Evolutionary conservation across 208 protist species (phyloP).

Genomic region (Acanthamoeba royreba): DNA sequence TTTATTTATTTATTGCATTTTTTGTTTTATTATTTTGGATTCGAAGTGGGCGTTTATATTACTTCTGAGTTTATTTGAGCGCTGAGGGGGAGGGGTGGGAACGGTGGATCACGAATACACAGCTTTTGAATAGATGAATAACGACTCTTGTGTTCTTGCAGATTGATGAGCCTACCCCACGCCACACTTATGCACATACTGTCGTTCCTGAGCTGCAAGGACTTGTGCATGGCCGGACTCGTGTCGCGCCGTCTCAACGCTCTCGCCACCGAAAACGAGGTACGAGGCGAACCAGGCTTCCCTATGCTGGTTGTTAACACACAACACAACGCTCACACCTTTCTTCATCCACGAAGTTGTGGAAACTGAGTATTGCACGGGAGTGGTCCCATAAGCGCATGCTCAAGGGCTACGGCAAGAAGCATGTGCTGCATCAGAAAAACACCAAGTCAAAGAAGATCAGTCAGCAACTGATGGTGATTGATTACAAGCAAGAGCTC

Average conservation of each 20-base stretch:
- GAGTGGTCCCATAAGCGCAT: constrained; percentile 16
- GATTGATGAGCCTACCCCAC: background rate
- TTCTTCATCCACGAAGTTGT: background rate
- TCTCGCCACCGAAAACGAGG: background rate
- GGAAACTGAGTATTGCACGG: background rate
- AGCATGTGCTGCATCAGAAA: background rate
- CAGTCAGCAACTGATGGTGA: constrained; percentile 20
- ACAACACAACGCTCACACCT: background rate
- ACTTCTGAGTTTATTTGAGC: too few relatives aligned
- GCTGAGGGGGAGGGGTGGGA: background rate
- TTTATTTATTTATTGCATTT: too few relatives aligned
- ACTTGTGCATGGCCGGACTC: background rate
- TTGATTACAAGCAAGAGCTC: constrained; percentile 14
- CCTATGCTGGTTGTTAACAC: background rate
- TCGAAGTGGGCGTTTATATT: too few relatives aligned
- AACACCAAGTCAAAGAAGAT: constrained; percentile 34
- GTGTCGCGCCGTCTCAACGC: background rate
- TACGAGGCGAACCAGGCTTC: too few relatives aligned
- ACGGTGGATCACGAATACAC: background rate
- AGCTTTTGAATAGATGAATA: too few relatives aligned
- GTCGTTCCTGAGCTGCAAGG: background rate
- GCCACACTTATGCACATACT: background rate
- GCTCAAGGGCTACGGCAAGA: constrained; percentile 25
- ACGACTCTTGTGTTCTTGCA: background rate
- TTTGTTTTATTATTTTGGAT: too few relatives aligned